phyloP scores from a whole-genome alignment of 768 basidiomycete species.

The Panellus pusillus region DNA sequence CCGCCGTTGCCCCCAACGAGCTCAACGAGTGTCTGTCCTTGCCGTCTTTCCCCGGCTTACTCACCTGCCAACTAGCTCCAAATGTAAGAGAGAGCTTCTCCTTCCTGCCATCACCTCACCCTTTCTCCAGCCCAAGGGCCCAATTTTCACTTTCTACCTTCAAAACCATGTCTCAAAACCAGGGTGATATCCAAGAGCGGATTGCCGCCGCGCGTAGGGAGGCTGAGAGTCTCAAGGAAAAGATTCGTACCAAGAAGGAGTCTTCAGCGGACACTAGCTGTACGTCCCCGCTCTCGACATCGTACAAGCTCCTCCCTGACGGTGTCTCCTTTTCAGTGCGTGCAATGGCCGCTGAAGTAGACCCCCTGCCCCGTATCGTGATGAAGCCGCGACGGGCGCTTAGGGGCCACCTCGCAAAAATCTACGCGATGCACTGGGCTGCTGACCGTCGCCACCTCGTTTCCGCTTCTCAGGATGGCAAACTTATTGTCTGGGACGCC shows the following conservation, averaged over 20 bases:
- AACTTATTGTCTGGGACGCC: slow-evolving; percentile 99
- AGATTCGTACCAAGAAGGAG: slow-evolving; percentile 95
- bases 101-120: slow-evolving; percentile 1
- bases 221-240: slow-evolving; percentile 96
- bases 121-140: slow-evolving; percentile 4
- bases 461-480: slow-evolving; percentile 99
- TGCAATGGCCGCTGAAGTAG: slow-evolving; percentile 97
- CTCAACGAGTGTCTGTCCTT: slow-evolving; percentile 7
- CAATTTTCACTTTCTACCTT: slow-evolving; percentile 8
- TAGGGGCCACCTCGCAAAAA: slow-evolving; percentile 97
- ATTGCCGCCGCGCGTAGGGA: slow-evolving; percentile 97
- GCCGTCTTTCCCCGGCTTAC: slow-evolving; percentile 3
- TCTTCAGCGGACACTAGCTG: slow-evolving; percentile 97
- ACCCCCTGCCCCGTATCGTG: slow-evolving; percentile 92
- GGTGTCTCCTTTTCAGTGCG: slow-evolving; percentile 59
- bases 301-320: slow-evolving; percentile 14
- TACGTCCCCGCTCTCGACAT: slow-evolving; percentile 45
- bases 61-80: slow-evolving; percentile 12
- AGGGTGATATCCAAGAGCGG: slow-evolving; percentile 84
- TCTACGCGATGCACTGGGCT: slow-evolving; percentile 99
- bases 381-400: slow-evolving; percentile 96
- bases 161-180: slow-evolving; percentile 69
- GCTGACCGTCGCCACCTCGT: slow-evolving; percentile 96
- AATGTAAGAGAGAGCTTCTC: slow-evolving; percentile 8
- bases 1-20: slow-evolving; percentile 14